Base-by-base conservation (phyloP, 2,329 filamentous ascomycete species). In the Hymenoscyphus fraxineus region DNA sequence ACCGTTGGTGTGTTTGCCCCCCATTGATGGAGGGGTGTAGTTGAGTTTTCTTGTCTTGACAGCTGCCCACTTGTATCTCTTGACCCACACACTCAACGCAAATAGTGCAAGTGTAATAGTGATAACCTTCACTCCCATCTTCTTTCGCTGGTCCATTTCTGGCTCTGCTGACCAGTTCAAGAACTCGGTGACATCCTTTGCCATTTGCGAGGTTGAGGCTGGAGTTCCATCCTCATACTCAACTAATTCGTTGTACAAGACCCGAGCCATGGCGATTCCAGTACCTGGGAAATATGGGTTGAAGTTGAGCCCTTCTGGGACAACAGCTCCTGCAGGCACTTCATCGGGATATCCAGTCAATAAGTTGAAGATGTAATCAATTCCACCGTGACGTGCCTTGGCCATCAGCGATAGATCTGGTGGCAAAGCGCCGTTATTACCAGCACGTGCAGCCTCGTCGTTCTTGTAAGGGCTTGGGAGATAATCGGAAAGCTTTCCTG, bases 201-300 rank as follows among this genome's bases (percentile, higher is more conserved):
- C 95, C 95, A 99, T 99, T 83, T 99, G 95, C 69, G 94, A 97
- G 71, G 93, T 93, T 67, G 94, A 92, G 59, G 95, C 95, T 61
- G 93, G 91, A 54, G 95, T 99, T 69, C 86, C 93, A 73, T 99
- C 95, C 79, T 99, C 95, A 82, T 98, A 99, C 80, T 99, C 95
- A 69, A 99, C 95, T 65, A 99, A 83, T 69, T 92, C 95, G 73
- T 99, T 95, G 82, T 96, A 99, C 67, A 99, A 88, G 67, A 98
- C 95, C 87, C 95, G 94, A 74, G 90, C 94, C 95, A 99, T 99
- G 75, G 91, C 95, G 79, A 99, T 99, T 78, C 94, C 94, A 73
- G 95, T 98, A 77, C 95, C 95, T 65, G 95, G 95, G 89, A 99
- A 99, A 86, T 97, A 99, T 67, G 95, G 95, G 87, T 99, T 99